Percentiles rank a stretch among this genome's conserved stretches.
phyloP scores from a whole-genome alignment of 2,329 filamentous ascomycete genomes.

The Pseudomassariella vexata region DNA sequence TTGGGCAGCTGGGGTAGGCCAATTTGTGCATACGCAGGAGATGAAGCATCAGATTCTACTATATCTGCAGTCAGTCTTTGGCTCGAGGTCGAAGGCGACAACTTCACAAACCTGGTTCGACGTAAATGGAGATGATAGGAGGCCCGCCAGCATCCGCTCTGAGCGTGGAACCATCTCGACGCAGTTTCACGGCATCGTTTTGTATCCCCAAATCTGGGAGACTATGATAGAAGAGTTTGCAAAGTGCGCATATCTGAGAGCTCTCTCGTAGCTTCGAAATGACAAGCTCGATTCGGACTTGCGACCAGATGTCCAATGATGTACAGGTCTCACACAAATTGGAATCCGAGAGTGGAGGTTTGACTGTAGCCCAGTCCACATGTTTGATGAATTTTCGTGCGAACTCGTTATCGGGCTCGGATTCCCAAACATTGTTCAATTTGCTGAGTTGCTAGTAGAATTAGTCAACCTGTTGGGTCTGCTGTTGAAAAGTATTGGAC shows the following conservation, averaged over 20 bases:
- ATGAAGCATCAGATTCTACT: not conserved
- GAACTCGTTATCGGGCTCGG: no score
- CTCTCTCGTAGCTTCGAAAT: not conserved
- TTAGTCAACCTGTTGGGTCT: no score
- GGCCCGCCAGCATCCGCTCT: not conserved
- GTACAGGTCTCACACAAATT: no score
- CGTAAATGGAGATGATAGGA: conserved; percentile 8
- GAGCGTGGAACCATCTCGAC: conserved; percentile 2
- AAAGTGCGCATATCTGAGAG: conserved; percentile 4
- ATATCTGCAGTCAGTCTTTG: not conserved
- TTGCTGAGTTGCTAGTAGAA: no score
- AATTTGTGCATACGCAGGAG: conserved; percentile 2
- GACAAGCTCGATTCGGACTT: no score
- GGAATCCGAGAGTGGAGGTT: no score
- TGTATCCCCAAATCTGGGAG: not conserved
- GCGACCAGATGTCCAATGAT: no score
- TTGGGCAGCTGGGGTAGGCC: conserved; percentile 8
- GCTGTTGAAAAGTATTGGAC: no score
- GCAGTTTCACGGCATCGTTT: not conserved
- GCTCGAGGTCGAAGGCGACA: no score
- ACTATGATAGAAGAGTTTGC: conserved; percentile 2
- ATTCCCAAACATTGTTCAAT: no score
- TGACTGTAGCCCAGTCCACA: no score
- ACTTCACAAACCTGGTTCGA: conserved; percentile 4
- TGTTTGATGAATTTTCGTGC: no score